These are phyloP conservation scores for Paspalum notatum DNA, from an alignment of 176 grass and related monocot genomes.

Conservation along the genomic window DNA sequence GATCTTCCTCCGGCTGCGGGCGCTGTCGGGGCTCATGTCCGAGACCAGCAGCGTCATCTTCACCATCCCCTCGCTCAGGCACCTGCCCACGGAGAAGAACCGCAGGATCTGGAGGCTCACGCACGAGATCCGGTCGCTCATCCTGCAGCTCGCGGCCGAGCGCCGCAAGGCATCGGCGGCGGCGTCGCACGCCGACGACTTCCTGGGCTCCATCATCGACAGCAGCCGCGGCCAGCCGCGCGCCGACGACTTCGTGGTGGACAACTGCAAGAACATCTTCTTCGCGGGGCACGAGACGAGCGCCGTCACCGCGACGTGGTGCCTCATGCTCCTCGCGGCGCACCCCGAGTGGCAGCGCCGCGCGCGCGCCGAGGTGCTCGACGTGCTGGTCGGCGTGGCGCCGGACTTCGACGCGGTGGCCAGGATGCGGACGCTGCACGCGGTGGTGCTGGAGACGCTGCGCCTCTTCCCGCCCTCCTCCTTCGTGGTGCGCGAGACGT, in stretches of 20 bases:
- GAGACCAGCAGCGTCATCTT: slow-evolving; percentile 74
- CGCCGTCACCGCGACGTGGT: slow-evolving; percentile 71
- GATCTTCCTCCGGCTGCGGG: slow-evolving; percentile 70
- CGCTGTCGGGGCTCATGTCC: slow-evolving; percentile 59
- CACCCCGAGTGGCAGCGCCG: slow-evolving; percentile 79
- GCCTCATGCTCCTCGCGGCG: slow-evolving; percentile 79
- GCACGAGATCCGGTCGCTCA: slow-evolving; percentile 55
- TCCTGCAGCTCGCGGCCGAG: slow-evolving; percentile 48
- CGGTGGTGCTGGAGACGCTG: slow-evolving; percentile 72
- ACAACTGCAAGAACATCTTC: slow-evolving; percentile 97
- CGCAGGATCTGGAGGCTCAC: slow-evolving; percentile 54
- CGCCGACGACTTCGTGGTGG: slow-evolving; percentile 76
- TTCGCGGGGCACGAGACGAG: slow-evolving; percentile 83
- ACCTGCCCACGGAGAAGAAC: slow-evolving; percentile 59
- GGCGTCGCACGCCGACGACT: neutral
- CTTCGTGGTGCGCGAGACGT: slow-evolving; percentile 61
- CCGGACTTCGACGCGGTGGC: slow-evolving; percentile 57
- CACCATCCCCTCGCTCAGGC: slow-evolving; percentile 63
- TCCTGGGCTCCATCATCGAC: slow-evolving; percentile 56
- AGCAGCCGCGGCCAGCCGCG: slow-evolving; percentile 15
- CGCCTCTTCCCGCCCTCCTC: slow-evolving; percentile 64
- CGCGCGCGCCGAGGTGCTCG: slow-evolving; percentile 57
- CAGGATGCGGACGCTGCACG: slow-evolving; percentile 60
- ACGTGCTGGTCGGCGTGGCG: slow-evolving; percentile 11
- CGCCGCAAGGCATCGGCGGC: neutral